phyloP scores from a whole-genome alignment of 2,329 filamentous ascomycete genomes.

The Microsporum audouinii region DNA sequence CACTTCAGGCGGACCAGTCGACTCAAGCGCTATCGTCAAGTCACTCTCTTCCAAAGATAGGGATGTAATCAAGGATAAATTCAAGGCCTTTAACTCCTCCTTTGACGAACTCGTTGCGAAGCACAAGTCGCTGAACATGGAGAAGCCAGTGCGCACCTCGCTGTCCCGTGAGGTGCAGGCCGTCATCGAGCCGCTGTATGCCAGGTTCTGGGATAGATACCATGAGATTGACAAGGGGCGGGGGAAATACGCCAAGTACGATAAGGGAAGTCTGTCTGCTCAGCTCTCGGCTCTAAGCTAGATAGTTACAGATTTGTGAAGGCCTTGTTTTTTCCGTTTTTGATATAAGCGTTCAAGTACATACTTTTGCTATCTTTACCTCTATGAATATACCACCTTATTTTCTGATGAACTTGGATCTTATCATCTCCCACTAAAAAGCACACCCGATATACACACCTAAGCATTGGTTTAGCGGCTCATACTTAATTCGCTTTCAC shows the following conservation, averaged over 20 bases:
- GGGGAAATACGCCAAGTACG: slow-evolving; percentile 96
- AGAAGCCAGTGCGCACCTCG: slow-evolving; percentile 71
- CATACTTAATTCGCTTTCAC: too few species aligned
- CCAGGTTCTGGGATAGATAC: slow-evolving; percentile 91
- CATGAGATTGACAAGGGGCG: slow-evolving; percentile 96
- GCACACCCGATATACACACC: too few species aligned
- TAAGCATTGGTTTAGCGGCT: too few species aligned
- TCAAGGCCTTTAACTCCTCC: slow-evolving; percentile 73
- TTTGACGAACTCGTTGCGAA: slow-evolving; percentile 81
- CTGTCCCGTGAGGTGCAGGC: slow-evolving; percentile 76
- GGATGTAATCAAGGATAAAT: slow-evolving; percentile 93
- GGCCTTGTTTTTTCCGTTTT: not conserved
- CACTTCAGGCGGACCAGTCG: slow-evolving; percentile 52
- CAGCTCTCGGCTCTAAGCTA: slow-evolving; percentile 34
- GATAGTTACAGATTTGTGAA: not conserved
- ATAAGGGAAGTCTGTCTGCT: slow-evolving; percentile 67
- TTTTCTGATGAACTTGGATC: too few species aligned
- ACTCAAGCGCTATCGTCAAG: slow-evolving; percentile 76
- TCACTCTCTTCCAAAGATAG: slow-evolving; percentile 78
- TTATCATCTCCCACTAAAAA: too few species aligned
- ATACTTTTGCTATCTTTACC: not conserved
- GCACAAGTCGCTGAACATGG: slow-evolving; percentile 80
- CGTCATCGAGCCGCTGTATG: slow-evolving; percentile 88
- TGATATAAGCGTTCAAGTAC: not conserved
- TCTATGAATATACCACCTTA: not conserved